phyloP scores from a whole-genome alignment of 768 basidiomycete genomes.

The Lactarius quietus region DNA sequence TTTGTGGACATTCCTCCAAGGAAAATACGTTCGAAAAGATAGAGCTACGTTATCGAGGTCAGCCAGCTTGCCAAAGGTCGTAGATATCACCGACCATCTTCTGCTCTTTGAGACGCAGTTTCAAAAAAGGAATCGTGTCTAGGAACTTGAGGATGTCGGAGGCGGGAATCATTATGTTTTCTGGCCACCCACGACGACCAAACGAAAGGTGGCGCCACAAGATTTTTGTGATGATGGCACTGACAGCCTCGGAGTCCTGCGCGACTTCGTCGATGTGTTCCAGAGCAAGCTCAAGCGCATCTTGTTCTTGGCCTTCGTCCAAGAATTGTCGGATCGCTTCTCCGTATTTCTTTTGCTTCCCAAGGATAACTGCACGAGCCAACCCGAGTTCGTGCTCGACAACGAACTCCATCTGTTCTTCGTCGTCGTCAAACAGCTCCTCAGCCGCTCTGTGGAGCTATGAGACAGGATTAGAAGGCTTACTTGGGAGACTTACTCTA shows the following conservation, averaged over 20 bases:
- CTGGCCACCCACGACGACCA: slow-evolving; percentile 13
- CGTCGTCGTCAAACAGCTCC: slow-evolving; percentile 52
- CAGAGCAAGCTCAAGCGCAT: slow-evolving; percentile 48
- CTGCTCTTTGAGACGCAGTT: background rate
- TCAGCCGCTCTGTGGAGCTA: slow-evolving; percentile 40
- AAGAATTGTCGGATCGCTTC: slow-evolving; percentile 55
- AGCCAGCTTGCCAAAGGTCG: background rate
- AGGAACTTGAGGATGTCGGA: background rate
- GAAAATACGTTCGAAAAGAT: slow-evolving; percentile 10
- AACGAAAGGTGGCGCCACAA: slow-evolving; percentile 32
- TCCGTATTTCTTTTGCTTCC: slow-evolving; percentile 37
- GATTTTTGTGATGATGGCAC: slow-evolving; percentile 37
- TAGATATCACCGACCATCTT: background rate
- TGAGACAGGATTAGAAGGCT: background rate
- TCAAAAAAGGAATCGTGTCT: background rate
- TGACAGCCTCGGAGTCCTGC: slow-evolving; percentile 30
- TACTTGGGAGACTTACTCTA: slow-evolving; percentile 11
- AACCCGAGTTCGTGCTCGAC: slow-evolving; percentile 51
- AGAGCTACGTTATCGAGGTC: background rate
- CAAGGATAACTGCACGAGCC: slow-evolving; percentile 45
- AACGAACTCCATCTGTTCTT: slow-evolving; percentile 56
- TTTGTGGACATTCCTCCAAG: background rate
- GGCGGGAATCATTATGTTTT: background rate
- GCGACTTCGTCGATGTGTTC: slow-evolving; percentile 29
- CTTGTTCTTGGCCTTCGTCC: slow-evolving; percentile 42